Percentiles rank a stretch among this genome's conserved stretches.
Evolutionary conservation across 2,329 filamentous ascomycete species (phyloP).

Genomic region (Ascochyta clinopodiicola): DNA sequence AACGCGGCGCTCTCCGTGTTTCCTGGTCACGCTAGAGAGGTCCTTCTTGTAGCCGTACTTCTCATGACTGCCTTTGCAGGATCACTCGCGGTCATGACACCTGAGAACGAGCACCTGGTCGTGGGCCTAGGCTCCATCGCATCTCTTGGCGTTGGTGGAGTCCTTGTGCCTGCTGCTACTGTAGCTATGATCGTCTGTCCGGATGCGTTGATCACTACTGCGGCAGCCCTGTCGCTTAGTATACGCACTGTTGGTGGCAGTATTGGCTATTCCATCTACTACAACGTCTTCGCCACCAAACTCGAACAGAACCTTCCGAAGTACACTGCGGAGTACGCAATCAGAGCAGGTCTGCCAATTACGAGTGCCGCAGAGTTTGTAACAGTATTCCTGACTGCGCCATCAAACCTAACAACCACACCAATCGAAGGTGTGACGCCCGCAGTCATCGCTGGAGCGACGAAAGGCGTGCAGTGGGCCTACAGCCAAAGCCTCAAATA

Average conservation of each 20-base stretch:
- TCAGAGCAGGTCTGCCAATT: slow-evolving; percentile 49
- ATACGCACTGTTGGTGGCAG: slow-evolving; percentile 53
- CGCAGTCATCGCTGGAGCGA: slow-evolving; percentile 33
- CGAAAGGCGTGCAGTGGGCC: slow-evolving; percentile 38
- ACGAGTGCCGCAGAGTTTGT: slow-evolving; percentile 47
- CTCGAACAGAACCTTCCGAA: slow-evolving; percentile 32
- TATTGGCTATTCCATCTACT: slow-evolving; percentile 48
- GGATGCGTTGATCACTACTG: slow-evolving; percentile 45
- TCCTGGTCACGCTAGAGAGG: slow-evolving; percentile 31
- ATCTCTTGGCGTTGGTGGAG: slow-evolving; percentile 48
- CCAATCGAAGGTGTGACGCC: slow-evolving; percentile 36
- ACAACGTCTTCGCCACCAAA: slow-evolving; percentile 45
- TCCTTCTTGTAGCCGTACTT: slow-evolving; percentile 38
- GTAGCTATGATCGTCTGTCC: slow-evolving; percentile 45
- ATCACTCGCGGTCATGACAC: slow-evolving; percentile 38
- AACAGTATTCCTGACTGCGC: slow-evolving; percentile 36
- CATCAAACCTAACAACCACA: slow-evolving; percentile 22
- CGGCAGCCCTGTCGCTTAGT: slow-evolving; percentile 52
- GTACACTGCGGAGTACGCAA: slow-evolving; percentile 36
- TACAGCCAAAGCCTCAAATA: slow-evolving; percentile 41
- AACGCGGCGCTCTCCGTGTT: slow-evolving; percentile 38
- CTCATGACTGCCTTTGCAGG: slow-evolving; percentile 45
- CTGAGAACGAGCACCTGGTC: slow-evolving; percentile 39
- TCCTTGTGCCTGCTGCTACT: slow-evolving; percentile 44
- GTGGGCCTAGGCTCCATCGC: slow-evolving; percentile 43